These are phyloP conservation scores for Rubus parviflorus DNA, from an alignment of 306 rosid genomes.

Conservation along the genomic window DNA sequence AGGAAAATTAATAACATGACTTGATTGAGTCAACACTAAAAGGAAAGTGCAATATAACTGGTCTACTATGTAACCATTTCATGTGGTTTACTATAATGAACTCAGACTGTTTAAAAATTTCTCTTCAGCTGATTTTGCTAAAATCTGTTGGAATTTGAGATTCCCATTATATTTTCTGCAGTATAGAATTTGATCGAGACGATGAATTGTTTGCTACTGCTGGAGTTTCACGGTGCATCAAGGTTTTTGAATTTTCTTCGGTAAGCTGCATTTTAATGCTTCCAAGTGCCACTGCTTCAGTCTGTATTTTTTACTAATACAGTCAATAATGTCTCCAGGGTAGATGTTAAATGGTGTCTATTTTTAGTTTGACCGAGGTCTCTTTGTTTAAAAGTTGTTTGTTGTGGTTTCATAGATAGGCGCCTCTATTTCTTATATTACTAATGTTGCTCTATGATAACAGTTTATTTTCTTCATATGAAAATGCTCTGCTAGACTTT, in stretches of 20 bases:
- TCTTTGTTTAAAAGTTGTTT: not conserved
- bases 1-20: not conserved
- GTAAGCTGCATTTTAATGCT: slow-evolving; percentile 38
- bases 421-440: too few relatives aligned
- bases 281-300: not conserved
- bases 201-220: slow-evolving; percentile 91
- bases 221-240: slow-evolving; percentile 92
- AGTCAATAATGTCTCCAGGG: not conserved
- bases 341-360: not conserved
- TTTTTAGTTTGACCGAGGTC: not conserved
- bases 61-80: not conserved
- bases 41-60: too few relatives aligned
- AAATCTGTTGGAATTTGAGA: not conserved
- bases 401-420: not conserved
- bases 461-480: not conserved
- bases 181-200: slow-evolving; percentile 92
- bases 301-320: not conserved
- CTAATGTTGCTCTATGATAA: not conserved
- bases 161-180: slow-evolving; percentile 37
- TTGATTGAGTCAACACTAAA: too few relatives aligned
- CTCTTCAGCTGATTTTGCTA: not conserved
- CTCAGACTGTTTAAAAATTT: not conserved
- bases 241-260: slow-evolving; percentile 82
- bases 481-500: not conserved
- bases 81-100: not conserved